These are phyloP conservation scores for Aspergillus affinis DNA, from an alignment of 495 filamentous ascomycete species.

Conservation along the genomic window DNA sequence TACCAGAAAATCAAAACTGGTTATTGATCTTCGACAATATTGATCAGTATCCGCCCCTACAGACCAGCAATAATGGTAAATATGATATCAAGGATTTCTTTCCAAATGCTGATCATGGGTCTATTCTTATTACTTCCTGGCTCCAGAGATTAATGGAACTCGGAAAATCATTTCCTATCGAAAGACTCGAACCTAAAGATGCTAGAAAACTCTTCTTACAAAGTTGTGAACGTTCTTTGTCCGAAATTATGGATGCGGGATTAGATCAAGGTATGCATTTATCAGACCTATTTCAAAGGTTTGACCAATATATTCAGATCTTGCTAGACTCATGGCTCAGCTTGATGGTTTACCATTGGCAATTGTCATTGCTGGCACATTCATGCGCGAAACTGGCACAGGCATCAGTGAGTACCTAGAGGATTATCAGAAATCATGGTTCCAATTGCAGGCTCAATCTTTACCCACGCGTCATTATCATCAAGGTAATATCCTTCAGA, in stretches of 20 bases:
- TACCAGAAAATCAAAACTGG: constrained; percentile 32
- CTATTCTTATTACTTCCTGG: constrained; percentile 42
- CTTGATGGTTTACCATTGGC: constrained; percentile 46
- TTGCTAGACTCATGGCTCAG: constrained; percentile 20
- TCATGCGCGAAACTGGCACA: constrained; percentile 36
- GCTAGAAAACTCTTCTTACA: constrained; percentile 27
- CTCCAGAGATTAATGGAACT: constrained; percentile 30
- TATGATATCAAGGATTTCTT: constrained; percentile 39
- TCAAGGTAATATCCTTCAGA: constrained; percentile 41
- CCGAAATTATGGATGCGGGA: constrained; percentile 8
- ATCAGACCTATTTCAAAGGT: too few species aligned
- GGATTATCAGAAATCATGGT: constrained; percentile 42
- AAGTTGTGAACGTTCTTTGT: constrained; percentile 11
- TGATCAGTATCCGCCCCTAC: constrained; percentile 29
- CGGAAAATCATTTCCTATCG: constrained; percentile 25
- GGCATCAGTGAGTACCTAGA: constrained; percentile 35
- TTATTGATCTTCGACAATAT: constrained; percentile 45
- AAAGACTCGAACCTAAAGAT: constrained; percentile 18
- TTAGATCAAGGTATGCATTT: too few species aligned
- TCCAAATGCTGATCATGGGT: constrained; percentile 38
- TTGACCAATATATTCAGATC: too few species aligned
- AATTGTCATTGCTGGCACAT: constrained; percentile 43
- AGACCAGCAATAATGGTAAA: constrained; percentile 17
- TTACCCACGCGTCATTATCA: constrained; percentile 31
- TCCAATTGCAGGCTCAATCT: constrained; percentile 31